Base-by-base conservation (phyloP, 805 yeast species). In the Yarrowia bubula region DNA sequence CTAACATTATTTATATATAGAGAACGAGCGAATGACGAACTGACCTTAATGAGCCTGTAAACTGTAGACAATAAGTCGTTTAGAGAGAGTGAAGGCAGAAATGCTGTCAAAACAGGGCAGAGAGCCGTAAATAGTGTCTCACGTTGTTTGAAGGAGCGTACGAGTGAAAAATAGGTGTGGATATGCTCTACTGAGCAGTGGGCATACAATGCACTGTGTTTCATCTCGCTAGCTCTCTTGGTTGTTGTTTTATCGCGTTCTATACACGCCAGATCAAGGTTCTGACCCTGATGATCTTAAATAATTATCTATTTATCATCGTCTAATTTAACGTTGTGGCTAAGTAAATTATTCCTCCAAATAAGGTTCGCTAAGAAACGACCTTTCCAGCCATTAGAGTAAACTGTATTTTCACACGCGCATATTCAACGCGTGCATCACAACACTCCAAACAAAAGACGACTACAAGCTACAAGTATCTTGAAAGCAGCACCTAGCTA, bases 1-100 rank as follows among this genome's bases (percentile, higher is more conserved):
- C 58, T 51, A 51, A 51, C 55, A 48, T 51, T 51, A 51, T 51
- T 51, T 51, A 51, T 51, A 48, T 51, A 51, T 51, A 51, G 58
- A 51, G 57, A 48, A 48, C 53, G 53, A 17, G 28, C 28, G 28
- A 22, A 22, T 22, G 28, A 22, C 28, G 28, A 22, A 22, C 28
- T 22, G 28, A 22, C 28, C 28, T n/a, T n/a, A n/a, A 22, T 22
- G 28, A 22, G 28, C n/a, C n/a, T n/a, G n/a, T n/a, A 22, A 22
- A 22, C 5, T 22, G 28, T 22, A 22, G 28, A 22, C 28, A 22
- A 22, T 22, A 22, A 22, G 28, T 5, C 28, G 5, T 22, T 22
- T 5, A 22, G 28, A 22, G 28, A 22, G 28, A 5, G 28, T 22
- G 5, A 22, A 22, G 28, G 28, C 28, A 22, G 28, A 22, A 22